These are phyloP conservation scores for Edaphochlamys debaryana DNA, from an alignment of 139 green algal genomes.

Conservation along the genomic window DNA sequence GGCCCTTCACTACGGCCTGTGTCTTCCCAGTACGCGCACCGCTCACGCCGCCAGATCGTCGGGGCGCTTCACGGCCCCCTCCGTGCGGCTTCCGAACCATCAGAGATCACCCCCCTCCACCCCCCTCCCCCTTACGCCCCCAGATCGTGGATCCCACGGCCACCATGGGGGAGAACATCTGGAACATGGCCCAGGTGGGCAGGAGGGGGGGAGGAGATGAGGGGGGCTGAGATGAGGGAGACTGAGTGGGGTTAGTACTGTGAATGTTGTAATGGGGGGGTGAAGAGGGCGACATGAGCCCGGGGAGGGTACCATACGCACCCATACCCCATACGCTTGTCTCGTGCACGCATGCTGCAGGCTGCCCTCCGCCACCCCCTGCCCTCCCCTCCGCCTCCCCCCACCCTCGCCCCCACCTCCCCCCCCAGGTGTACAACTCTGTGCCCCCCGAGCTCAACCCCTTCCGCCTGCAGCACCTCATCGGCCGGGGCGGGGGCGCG, in stretches of 20 bases:
- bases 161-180: constrained; percentile 61
- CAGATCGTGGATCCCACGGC: constrained; percentile 66
- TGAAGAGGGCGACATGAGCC: too few relatives aligned
- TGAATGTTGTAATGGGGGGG: too few relatives aligned
- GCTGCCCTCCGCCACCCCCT: too few relatives aligned
- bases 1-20: too few relatives aligned
- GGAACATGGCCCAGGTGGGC: constrained; percentile 56
- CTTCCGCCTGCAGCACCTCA: constrained; percentile 47
- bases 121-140: neutral
- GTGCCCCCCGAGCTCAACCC: constrained; percentile 60
- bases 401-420: neutral
- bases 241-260: neutral
- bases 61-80: neutral
- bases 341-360: too few relatives aligned
- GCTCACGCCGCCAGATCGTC: too few relatives aligned
- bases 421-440: constrained; percentile 37
- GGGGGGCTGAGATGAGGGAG: neutral
- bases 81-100: too few relatives aligned
- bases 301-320: too few relatives aligned
- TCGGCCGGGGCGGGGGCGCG: neutral
- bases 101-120: too few relatives aligned
- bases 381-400: too few relatives aligned
- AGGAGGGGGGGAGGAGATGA: neutral
- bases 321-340: too few relatives aligned
- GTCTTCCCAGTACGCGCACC: too few relatives aligned